Evolutionary conservation across 2,329 filamentous ascomycete genomes (phyloP).

Genomic region (Paracoccidioides brasiliensis): DNA sequence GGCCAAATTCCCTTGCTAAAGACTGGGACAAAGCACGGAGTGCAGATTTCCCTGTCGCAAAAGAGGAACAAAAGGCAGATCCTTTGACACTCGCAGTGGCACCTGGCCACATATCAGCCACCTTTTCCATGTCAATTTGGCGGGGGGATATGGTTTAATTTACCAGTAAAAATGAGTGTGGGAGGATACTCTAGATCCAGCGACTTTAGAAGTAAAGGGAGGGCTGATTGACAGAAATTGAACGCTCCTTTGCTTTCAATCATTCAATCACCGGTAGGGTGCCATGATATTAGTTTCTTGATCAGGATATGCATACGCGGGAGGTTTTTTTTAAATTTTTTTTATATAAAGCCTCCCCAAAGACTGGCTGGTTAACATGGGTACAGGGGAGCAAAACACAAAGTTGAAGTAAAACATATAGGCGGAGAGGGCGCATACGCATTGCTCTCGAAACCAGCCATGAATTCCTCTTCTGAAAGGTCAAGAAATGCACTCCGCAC

Average conservation of each 20-base stretch:
- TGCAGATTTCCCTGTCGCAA: conserved; percentile 71
- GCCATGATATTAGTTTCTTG: not conserved
- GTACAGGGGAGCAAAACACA: not conserved
- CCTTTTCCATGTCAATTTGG: not conserved
- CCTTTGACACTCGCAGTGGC: conserved; percentile 70
- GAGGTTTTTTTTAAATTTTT: too few species aligned
- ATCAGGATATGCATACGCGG: not conserved
- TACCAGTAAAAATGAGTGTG: conserved; percentile 60
- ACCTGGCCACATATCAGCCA: conserved; percentile 30
- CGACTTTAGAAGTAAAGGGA: conserved; percentile 58
- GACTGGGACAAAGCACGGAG: conserved; percentile 60
- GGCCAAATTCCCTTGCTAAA: conserved; percentile 71
- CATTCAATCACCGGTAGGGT: not conserved
- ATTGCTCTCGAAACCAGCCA: conserved; percentile 37
- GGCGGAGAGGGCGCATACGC: conserved; percentile 26
- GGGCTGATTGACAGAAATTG: conserved; percentile 56
- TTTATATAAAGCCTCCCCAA: not conserved
- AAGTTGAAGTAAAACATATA: not conserved
- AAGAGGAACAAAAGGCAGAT: conserved; percentile 54
- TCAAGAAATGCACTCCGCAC: conserved; percentile 49
- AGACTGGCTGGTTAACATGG: not conserved
- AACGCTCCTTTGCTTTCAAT: conserved; percentile 47
- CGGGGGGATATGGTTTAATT: not conserved
- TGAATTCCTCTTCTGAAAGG: conserved; percentile 45
- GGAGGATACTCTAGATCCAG: conserved; percentile 50